These are phyloP conservation scores for Mycena citricolor DNA, from an alignment of 1,284 basidiomycete genomes.

Conservation along the genomic window DNA sequence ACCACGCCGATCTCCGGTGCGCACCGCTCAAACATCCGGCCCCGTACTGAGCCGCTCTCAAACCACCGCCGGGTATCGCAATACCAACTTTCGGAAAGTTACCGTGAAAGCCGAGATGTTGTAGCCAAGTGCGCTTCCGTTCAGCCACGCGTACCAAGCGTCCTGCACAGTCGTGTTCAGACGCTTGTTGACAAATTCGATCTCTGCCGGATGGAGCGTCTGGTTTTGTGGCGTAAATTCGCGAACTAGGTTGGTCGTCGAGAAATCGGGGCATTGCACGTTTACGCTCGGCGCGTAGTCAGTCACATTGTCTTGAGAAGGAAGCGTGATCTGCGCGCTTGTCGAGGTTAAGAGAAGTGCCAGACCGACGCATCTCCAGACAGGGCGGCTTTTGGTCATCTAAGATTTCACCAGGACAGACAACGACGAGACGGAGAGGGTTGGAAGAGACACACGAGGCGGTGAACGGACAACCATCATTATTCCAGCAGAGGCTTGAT, in stretches of 20 bases:
- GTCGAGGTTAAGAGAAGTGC: conserved; percentile 6
- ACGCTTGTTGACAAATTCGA: conserved; percentile 45
- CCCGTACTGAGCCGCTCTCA: conserved; percentile 59
- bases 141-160: conserved; percentile 61
- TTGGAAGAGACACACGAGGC: conserved; percentile 18
- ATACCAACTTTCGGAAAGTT: conserved; percentile 54
- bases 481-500: neutral
- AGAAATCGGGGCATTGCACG: conserved; percentile 49
- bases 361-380: conserved; percentile 9
- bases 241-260: conserved; percentile 48
- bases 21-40: conserved; percentile 52
- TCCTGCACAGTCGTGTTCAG: conserved; percentile 39
- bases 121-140: conserved; percentile 54
- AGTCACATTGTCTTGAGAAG: conserved; percentile 33
- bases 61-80: conserved; percentile 59
- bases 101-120: conserved; percentile 37
- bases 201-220: conserved; percentile 48
- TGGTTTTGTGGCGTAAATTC: conserved; percentile 52
- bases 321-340: conserved; percentile 18
- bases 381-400: too few relatives aligned
- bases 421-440: conserved; percentile 3
- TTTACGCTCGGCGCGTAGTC: conserved; percentile 54
- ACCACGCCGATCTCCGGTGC: neutral
- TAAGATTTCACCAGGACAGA: too few relatives aligned
- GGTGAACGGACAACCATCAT: conserved; percentile 18